Conservation (phyloP, 352 stramenopile genomes). For the Discostella stelligera region DNA sequence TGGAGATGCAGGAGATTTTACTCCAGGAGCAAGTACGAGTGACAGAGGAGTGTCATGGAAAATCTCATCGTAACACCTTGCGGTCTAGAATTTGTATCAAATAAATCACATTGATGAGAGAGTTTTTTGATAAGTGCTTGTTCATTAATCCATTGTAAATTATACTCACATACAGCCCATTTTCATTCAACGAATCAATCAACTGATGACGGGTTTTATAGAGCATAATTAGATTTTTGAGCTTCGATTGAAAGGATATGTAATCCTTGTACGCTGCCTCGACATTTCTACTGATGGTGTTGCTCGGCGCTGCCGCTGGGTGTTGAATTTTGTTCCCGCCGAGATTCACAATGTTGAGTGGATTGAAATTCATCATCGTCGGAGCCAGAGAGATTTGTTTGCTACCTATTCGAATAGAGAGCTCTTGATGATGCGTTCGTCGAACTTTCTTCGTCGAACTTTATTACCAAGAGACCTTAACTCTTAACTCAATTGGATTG, state of each 20-base stretch:
- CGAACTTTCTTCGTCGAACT: conserved; percentile 12
- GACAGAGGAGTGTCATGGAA: conserved; percentile 38
- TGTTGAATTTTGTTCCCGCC: conserved; percentile 30
- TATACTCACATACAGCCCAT: conserved; percentile 49
- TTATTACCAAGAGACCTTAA: not conserved
- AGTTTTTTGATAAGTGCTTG: not conserved
- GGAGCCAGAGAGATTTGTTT: not conserved
- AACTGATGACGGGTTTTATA: conserved; percentile 50
- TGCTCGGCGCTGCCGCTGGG: conserved; percentile 18
- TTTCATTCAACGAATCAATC: conserved; percentile 51
- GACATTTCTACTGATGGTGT: conserved; percentile 42
- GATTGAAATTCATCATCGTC: conserved; percentile 21
- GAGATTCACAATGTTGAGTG: conserved; percentile 32
- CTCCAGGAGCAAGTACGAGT: conserved; percentile 21
- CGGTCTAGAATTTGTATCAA: conserved; percentile 27
- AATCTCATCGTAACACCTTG: conserved; percentile 53
- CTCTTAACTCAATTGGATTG: no score
- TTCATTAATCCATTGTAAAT: not conserved
- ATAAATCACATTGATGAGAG: conserved; percentile 1
- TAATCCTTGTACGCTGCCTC: conserved; percentile 46
- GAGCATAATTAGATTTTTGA: conserved; percentile 46
- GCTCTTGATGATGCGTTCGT: not conserved
- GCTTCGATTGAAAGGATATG: conserved; percentile 36
- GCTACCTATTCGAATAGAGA: no score
- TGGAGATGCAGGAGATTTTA: not conserved